Base-by-base conservation (phyloP, 495 filamentous ascomycete genomes). In the Talaromyces liani region DNA sequence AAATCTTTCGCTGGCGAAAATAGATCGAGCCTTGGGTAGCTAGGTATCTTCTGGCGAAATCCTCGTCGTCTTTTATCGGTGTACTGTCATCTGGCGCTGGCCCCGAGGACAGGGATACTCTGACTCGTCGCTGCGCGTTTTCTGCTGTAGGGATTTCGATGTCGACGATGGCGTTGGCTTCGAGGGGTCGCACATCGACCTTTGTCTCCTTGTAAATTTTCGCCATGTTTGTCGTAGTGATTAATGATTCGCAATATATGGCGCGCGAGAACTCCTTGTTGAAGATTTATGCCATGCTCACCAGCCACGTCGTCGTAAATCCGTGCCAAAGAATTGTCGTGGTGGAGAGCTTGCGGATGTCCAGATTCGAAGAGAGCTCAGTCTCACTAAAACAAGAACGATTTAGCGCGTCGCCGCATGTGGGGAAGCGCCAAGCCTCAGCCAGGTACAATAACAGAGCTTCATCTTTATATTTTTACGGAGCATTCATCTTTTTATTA, bases 141-240 rank as follows among this genome's bases (percentile, higher is more conserved):
- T 70, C 72, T 65, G 75, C 80, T 41, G 82, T 75, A 66, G 91
- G 87, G 68, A 96, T 84, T 65, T 87, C 88, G 69, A 96, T 82
- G 67, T 88, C 85, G 71, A 91, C 83, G 65, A 87, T 82, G 45
- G 88, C 88, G 63, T 82, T 81, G 67, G 84, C 78, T 63, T 82
- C 87, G 56, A 87, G 80, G 27, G 91, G 87, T 71, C 93, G 89
- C 61, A 94, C 81, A 66, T 91, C 88, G 64, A 96, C 76, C 69
- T 91, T 86, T 69, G 90, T 89, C 78, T 97, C 93, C 73, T 92
- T 93, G 80, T 90, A 93, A 67, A 92, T 79, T 74, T 76, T 79
- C 55, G 75, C 78, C 78, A 80, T 80, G 69, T 66, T 73, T 10
- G 27, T 33, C 41, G 60, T 36, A 24, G 25, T 62, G 16, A 8